phyloP scores from a whole-genome alignment of 2,329 filamentous ascomycete genomes.

The Pezicula radicicola region DNA sequence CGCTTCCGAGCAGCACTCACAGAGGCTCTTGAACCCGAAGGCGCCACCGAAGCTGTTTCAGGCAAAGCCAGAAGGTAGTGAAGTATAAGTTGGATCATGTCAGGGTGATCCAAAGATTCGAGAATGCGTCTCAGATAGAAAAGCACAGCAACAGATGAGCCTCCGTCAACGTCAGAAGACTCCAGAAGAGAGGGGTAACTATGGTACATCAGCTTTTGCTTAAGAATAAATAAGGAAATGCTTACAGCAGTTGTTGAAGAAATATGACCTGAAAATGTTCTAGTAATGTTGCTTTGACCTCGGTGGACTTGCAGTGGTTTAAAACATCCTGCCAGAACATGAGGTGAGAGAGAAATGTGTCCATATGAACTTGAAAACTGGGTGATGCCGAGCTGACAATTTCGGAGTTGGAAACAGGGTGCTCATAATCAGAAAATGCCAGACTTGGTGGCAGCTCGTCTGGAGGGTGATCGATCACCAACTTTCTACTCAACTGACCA shows the following conservation, averaged over 20 bases:
- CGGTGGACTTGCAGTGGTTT: slow-evolving; percentile 87
- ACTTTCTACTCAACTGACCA: slow-evolving; percentile 68
- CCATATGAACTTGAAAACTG: slow-evolving; percentile 80
- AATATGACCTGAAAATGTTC: slow-evolving; percentile 98
- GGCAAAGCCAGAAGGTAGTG: slow-evolving; percentile 87
- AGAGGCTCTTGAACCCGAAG: slow-evolving; percentile 40
- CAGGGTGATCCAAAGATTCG: slow-evolving; percentile 86
- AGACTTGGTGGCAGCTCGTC: slow-evolving; percentile 79
- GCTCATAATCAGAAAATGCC: slow-evolving; percentile 83
- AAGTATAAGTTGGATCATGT: slow-evolving; percentile 90
- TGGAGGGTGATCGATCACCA: slow-evolving; percentile 74
- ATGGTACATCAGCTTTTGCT: slow-evolving; percentile 12
- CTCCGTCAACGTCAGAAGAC: slow-evolving; percentile 94
- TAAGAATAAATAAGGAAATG: slow-evolving; percentile 8
- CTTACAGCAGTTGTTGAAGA: slow-evolving; percentile 85
- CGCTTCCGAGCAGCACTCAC: slow-evolving; percentile 72
- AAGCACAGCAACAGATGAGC: slow-evolving; percentile 91
- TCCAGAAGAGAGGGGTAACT: slow-evolving; percentile 95
- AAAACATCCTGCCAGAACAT: slow-evolving; percentile 98
- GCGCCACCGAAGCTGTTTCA: slow-evolving; percentile 40
- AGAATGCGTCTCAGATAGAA: slow-evolving; percentile 90
- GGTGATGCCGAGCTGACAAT: slow-evolving; percentile 71
- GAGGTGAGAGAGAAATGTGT: slow-evolving; percentile 91
- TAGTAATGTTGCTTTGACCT: slow-evolving; percentile 88
- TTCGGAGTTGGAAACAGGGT: slow-evolving; percentile 65